Evolutionary conservation across 1,139 yeast species (phyloP), one percentile per base, ranked within the genome.

Genomic region (Petasospora fabianii): DNA sequence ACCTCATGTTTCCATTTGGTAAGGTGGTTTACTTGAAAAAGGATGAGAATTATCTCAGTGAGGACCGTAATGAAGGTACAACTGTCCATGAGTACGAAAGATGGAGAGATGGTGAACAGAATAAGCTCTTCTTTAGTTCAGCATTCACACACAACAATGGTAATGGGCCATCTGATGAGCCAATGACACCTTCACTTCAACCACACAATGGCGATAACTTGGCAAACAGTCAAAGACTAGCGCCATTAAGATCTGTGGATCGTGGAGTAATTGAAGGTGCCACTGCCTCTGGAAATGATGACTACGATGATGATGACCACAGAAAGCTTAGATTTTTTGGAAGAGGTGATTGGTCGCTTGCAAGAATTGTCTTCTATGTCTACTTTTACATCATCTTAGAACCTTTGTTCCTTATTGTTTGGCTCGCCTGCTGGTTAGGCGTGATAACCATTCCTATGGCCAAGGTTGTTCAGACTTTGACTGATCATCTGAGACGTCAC

Each of bases 391-490:
- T 74, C 3, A 50, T 85, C 6, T 58, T 90, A 29, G 84, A 80
- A 48, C 97, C 97, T 1, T 55, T 84, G 5, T 68, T 83, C 21
- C 62, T 69, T 26, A 3, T 73, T 1, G 68, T 87, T 9, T 75
- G 85, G 5, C 49, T 75, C 1, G 38, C 81, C 6, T 77, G 95
- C 52, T 92, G 96, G 96, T 59, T 92, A 28, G 64, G 77, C 27
- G 96, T 90, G 1, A 84, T 92, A 60, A 80, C 96, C 3, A 87
- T 92, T 34, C 98, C 98, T 27, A 88, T 92, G 95, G 80, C 95
- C 15, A 87, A 87, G 44, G 79, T 80, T 9, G 61, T 77, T 15
- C 67, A 78, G 44, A 79, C 85, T 18, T 63, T 92, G 31, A 73
- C 85, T 49, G 77, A 77, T 46, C 97, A 92, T 61, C 65, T 90